A percentile compares a stretch with the other conserved stretches of the same genome.
Conservation (phyloP, 2,329 filamentous ascomycete species). For the Colletotrichum musicola region DNA sequence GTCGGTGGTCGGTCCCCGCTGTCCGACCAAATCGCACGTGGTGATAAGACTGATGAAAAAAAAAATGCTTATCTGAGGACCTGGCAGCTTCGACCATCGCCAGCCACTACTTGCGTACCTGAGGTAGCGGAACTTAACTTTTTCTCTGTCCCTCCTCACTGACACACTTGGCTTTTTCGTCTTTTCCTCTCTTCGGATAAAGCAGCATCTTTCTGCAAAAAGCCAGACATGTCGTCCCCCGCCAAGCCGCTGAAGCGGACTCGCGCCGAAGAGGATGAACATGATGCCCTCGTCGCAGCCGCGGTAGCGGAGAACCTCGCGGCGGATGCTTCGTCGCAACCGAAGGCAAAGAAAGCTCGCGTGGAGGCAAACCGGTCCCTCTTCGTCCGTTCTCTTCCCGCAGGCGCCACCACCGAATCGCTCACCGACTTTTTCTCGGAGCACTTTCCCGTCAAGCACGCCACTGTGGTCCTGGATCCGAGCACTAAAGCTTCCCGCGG, state of each 20-base stretch:
- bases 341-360: slow-evolving; percentile 65
- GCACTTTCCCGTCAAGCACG: slow-evolving; percentile 94
- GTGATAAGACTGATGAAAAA: slow-evolving; percentile 36
- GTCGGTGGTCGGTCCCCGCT: slow-evolving; percentile 17
- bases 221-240: slow-evolving; percentile 24
- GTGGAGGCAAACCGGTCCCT: slow-evolving; percentile 78
- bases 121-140: slow-evolving; percentile 8
- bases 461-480: slow-evolving; percentile 89
- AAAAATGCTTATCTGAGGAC: slow-evolving; percentile 39
- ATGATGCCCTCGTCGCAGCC: slow-evolving; percentile 36
- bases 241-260: slow-evolving; percentile 38
- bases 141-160: slow-evolving; percentile 36
- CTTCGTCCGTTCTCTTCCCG: slow-evolving; percentile 89
- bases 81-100: slow-evolving; percentile 14
- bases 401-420: slow-evolving; percentile 81
- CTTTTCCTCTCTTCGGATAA: not conserved
- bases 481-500: slow-evolving; percentile 89
- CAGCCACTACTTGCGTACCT: not conserved
- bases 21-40: slow-evolving; percentile 25
- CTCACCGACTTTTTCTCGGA: slow-evolving; percentile 93
- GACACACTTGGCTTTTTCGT: not conserved
- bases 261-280: slow-evolving; percentile 33
- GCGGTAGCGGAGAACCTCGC: slow-evolving; percentile 43
- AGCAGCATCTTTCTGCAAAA: not conserved
- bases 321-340: slow-evolving; percentile 47